A percentile compares a stretch with the other conserved stretches of the same genome.
Evolutionary conservation across 1,284 basidiomycete genomes (phyloP).

Genomic region (Pseudozyma tsukubaensis): DNA sequence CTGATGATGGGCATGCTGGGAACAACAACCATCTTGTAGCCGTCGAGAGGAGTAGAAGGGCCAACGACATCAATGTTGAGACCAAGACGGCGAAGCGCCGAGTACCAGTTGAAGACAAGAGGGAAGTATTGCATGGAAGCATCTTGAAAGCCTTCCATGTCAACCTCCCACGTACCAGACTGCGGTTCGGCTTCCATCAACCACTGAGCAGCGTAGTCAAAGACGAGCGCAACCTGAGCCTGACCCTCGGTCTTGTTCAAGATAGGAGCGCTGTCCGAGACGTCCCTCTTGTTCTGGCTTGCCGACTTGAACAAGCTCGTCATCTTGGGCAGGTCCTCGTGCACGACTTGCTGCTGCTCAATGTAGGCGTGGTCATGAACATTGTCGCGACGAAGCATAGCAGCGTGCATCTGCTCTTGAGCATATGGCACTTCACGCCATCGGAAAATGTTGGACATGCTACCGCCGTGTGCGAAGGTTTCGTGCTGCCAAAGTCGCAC

Average conservation of each 20-base stretch:
- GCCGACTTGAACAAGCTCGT: conserved; percentile 16
- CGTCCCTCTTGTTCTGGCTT: conserved; percentile 10
- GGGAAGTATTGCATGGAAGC: conserved; percentile 41
- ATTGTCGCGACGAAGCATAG: conserved; percentile 52
- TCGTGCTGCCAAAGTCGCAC: conserved; percentile 53
- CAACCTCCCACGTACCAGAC: conserved; percentile 38
- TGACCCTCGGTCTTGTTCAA: conserved; percentile 25
- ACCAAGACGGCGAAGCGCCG: conserved; percentile 49
- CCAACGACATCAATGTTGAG: conserved; percentile 52
- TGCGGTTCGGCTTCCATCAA: conserved; percentile 50
- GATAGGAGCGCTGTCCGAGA: conserved; percentile 21
- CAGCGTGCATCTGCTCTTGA: conserved; percentile 58
- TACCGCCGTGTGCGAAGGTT: conserved; percentile 46
- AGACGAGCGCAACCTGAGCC: conserved; percentile 45
- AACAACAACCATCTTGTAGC: conserved; percentile 49
- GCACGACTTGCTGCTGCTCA: conserved; percentile 49
- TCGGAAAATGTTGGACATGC: conserved; percentile 52
- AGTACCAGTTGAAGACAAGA: conserved; percentile 48
- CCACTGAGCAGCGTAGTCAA: conserved; percentile 43
- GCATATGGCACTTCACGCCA: conserved; percentile 52
- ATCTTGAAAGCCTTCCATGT: conserved; percentile 35
- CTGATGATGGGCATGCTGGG: conserved; percentile 48
- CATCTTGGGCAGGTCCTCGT: conserved; percentile 44
- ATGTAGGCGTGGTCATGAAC: conserved; percentile 38
- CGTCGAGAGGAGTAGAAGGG: conserved; percentile 27